Evolutionary conservation across 768 basidiomycete species (phyloP), one percentile per base, ranked within the genome.

Genomic region (Heimioporus sp.): DNA sequence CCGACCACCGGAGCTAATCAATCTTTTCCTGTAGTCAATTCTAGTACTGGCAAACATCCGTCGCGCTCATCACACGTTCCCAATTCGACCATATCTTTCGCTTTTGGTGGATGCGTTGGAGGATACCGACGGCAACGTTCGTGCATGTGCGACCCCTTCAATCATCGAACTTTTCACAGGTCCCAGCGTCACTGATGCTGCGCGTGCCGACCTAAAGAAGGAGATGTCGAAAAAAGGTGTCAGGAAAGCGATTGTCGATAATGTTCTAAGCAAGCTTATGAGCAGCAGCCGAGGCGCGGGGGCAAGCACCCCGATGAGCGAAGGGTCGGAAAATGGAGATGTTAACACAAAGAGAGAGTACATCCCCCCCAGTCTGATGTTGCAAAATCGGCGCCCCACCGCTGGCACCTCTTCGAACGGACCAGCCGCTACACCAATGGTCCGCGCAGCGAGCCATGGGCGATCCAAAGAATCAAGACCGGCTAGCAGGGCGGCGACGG

Each of bases 201-300:
- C 97, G 4, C 85, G 91, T 46, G 83, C 93, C 5, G 96, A 98
- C 67, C 76, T 98, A 48, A 98, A 97, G 78, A 94, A 92, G 65
- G 88, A 92, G 65, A 78, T 98, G 78, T 68, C 78, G 2, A 92
- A 87, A 73, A 91, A 90, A 67, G 80, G 81, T 38, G 90, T 97
- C 39, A 81, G 92, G 32, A 96, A 95, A 72, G 81, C 84, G 5
- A 94, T 95, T 42, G 83, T 87, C 13, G 95, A 98, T 54, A 77
- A 77, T 47, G 83, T 98, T 15, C 77, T 94, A 8, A 70, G 75
- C 48, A 86, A 83, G 65, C 74, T 92, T 19, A 73, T 92, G 46
- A 60, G 65, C 32, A 59, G 64, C 41, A 76, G 71, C 37, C 73
- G 72, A 16, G 71, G 71, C 48, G 63, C 75, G 9, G 63, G 69